Percentiles rank a stretch among this genome's conserved stretches.
These are phyloP conservation scores for Colletotrichum incanum DNA, from an alignment of 2,329 filamentous ascomycete genomes.

Conservation along the genomic window DNA sequence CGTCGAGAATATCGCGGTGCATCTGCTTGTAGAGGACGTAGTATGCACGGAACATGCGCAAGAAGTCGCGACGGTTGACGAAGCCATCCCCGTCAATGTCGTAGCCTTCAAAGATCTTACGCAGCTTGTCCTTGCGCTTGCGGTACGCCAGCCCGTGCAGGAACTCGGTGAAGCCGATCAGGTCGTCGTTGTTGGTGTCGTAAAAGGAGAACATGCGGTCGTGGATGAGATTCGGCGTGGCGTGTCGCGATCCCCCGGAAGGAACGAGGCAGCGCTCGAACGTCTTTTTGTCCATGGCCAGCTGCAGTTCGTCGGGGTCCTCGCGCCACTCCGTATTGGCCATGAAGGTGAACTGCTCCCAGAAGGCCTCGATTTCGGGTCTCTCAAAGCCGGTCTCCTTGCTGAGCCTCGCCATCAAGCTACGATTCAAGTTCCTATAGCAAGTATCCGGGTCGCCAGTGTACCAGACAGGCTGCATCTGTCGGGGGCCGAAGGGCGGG, in stretches of 20 bases:
- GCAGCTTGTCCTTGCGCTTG: conserved; percentile 78
- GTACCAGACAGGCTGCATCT: conserved; percentile 89
- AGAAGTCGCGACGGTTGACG: conserved; percentile 87
- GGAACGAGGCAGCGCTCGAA: conserved; percentile 94
- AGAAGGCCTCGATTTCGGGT: conserved; percentile 91
- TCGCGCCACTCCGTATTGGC: conserved; percentile 87
- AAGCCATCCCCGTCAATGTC: conserved; percentile 92
- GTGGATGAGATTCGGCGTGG: conserved; percentile 90
- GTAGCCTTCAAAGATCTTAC: conserved; percentile 87
- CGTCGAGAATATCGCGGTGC: conserved; percentile 85
- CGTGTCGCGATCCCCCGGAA: conserved; percentile 83
- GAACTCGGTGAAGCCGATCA: conserved; percentile 95
- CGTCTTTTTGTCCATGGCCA: conserved; percentile 92
- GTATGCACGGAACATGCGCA: conserved; percentile 93
- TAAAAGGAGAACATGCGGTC: conserved; percentile 98
- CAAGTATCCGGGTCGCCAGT: conserved; percentile 86
- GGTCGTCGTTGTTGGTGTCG: conserved; percentile 88
- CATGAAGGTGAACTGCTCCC: conserved; percentile 97
- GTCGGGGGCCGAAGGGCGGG: conserved; percentile 84
- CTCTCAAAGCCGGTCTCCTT: conserved; percentile 85
- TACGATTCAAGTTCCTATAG: conserved; percentile 75
- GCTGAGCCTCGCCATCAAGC: conserved; percentile 78
- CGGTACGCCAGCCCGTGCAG: conserved; percentile 83
- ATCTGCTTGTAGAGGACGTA: conserved; percentile 93
- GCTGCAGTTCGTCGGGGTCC: conserved; percentile 82